Evolutionary conservation across 2,329 filamentous ascomycete species (phyloP).

Genomic region (Aspergillus sp.): DNA sequence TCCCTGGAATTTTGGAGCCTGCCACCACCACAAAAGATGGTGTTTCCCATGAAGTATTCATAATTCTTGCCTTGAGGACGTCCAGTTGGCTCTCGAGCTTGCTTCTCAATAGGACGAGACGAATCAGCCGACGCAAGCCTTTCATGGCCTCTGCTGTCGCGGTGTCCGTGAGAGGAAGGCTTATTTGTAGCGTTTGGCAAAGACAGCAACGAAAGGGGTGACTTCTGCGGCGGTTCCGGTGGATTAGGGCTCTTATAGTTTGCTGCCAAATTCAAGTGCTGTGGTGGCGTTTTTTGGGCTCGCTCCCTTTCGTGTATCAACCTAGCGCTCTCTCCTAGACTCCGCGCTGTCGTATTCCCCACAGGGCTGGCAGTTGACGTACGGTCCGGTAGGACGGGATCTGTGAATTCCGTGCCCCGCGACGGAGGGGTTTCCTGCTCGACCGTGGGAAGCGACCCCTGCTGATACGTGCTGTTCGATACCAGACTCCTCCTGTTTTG

Average conservation of each 20-base stretch:
- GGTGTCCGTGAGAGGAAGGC: slow-evolving; percentile 43
- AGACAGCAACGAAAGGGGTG: slow-evolving; percentile 66
- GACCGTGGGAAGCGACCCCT: slow-evolving; percentile 26
- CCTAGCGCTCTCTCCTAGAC: slow-evolving; percentile 68
- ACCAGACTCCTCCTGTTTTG: slow-evolving; percentile 53
- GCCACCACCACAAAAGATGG: slow-evolving; percentile 77
- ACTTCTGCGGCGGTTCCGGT: slow-evolving; percentile 56
- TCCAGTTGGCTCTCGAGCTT: slow-evolving; percentile 22
- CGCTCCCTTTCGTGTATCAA: slow-evolving; percentile 56
- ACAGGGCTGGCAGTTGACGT: slow-evolving; percentile 70
- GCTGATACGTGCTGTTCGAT: slow-evolving; percentile 43
- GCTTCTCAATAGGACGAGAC: slow-evolving; percentile 57
- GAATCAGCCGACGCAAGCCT: slow-evolving; percentile 76
- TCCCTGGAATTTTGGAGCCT: slow-evolving; percentile 81
- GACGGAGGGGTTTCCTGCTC: slow-evolving; percentile 58
- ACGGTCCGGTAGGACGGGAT: slow-evolving; percentile 61
- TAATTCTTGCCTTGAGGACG: slow-evolving; percentile 61
- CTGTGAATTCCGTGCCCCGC: slow-evolving; percentile 71
- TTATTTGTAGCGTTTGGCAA: slow-evolving; percentile 39
- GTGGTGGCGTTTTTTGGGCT: slow-evolving; percentile 22
- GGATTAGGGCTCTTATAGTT: slow-evolving; percentile 48
- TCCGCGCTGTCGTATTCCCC: slow-evolving; percentile 49
- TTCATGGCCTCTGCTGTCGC: slow-evolving; percentile 61
- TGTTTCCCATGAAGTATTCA: slow-evolving; percentile 91
- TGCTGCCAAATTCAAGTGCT: slow-evolving; percentile 52